A percentile compares a stretch with the other conserved stretches of the same genome.
These are phyloP conservation scores for Fusarium sp. DNA, from an alignment of 2,329 filamentous ascomycete species.

Conservation along the genomic window DNA sequence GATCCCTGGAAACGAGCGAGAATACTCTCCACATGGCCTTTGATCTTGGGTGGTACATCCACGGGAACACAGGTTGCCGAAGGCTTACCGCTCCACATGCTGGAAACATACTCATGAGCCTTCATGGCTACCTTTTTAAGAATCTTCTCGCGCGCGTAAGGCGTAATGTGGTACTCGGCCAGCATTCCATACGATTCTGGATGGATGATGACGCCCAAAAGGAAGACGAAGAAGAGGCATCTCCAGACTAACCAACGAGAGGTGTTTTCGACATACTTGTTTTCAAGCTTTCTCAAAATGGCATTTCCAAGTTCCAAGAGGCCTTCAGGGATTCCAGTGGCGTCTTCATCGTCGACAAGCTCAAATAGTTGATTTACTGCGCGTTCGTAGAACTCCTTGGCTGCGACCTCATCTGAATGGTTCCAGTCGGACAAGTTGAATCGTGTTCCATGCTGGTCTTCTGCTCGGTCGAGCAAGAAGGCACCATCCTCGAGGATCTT, in stretches of 20 bases:
- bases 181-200: slow-evolving; percentile 86
- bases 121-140: slow-evolving; percentile 83
- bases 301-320: slow-evolving; percentile 87
- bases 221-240: slow-evolving; percentile 91
- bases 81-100: slow-evolving; percentile 78
- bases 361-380: slow-evolving; percentile 86
- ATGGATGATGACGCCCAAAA: slow-evolving; percentile 85
- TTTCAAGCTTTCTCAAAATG: slow-evolving; percentile 81
- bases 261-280: slow-evolving; percentile 78
- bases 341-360: slow-evolving; percentile 85
- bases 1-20: slow-evolving; percentile 72
- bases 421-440: slow-evolving; percentile 79
- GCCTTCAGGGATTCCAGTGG: slow-evolving; percentile 86
- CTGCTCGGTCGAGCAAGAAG: slow-evolving; percentile 87
- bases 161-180: slow-evolving; percentile 91
- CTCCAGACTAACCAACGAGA: slow-evolving; percentile 87
- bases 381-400: slow-evolving; percentile 88
- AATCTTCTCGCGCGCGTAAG: slow-evolving; percentile 87
- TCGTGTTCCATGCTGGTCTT: slow-evolving; percentile 79
- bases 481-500: slow-evolving; percentile 92
- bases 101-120: slow-evolving; percentile 82
- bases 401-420: slow-evolving; percentile 82
- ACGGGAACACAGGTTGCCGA: slow-evolving; percentile 64
- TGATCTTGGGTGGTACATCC: slow-evolving; percentile 70
- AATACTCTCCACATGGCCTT: slow-evolving; percentile 78